Conservation (phyloP, 805 yeast genomes). For the Sungouiozyma ichnusensis region DNA sequence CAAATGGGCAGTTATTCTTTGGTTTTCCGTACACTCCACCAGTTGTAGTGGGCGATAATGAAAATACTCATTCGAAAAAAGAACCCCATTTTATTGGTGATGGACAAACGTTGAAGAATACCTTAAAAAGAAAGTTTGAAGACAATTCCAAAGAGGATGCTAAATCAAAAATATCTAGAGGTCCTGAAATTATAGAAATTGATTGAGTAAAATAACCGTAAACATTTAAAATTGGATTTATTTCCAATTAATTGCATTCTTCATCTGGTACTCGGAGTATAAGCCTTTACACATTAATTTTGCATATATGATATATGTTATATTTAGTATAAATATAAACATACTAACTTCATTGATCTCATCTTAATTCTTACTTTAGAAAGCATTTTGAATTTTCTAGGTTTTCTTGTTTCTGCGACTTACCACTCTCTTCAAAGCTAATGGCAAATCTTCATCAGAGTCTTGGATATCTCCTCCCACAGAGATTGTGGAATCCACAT, state of each 20-base stretch:
- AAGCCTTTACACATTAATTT: neutral
- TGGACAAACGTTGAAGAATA: constrained; percentile 68
- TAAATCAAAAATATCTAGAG: constrained; percentile 49
- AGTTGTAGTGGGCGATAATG: constrained; percentile 31
- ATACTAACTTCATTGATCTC: no score
- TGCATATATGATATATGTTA: neutral
- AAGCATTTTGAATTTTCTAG: no score
- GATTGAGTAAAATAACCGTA: constrained; percentile 33
- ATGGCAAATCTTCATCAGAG: constrained; percentile 29
- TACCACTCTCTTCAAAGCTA: constrained; percentile 31
- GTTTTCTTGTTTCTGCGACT: constrained; percentile 15
- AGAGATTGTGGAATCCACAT: constrained; percentile 12
- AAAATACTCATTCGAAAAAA: constrained; percentile 18
- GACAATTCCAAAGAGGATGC: constrained; percentile 38
- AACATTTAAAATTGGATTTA: neutral
- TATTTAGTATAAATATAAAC: no score
- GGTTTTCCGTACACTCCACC: constrained; percentile 70
- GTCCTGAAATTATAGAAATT: constrained; percentile 75
- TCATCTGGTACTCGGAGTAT: neutral
- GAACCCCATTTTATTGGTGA: constrained; percentile 40
- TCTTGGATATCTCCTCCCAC: constrained; percentile 13
- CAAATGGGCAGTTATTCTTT: constrained; percentile 81
- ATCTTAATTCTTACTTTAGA: no score
- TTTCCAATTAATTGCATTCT: neutral
- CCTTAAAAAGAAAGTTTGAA: constrained; percentile 57